Base-by-base conservation (phyloP, 148 eudicot species). In the Hydrangea macrophylla region DNA sequence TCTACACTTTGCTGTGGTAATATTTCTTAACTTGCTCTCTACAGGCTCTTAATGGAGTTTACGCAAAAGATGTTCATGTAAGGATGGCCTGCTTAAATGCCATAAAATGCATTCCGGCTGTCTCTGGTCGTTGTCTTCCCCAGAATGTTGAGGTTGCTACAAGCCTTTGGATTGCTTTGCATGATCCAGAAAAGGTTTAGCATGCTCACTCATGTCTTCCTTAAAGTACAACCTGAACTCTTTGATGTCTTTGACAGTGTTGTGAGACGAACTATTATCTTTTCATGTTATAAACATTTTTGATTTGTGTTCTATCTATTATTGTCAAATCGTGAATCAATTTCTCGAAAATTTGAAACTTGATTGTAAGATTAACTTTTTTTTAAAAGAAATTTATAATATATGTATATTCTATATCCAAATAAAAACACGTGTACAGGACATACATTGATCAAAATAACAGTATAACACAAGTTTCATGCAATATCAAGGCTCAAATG, bases 11-110 rank as follows among this genome's bases (percentile, higher is more conserved):
- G 20, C 2, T 62, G 42, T 55, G 36, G 17, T 64, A 8, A 37
- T 55, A 35, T 53, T 40, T 75, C 13, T 59, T 65, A n/a, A 33
- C 1, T 30, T 65, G 48, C 35, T 37, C 30, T 76, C 59, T 32
- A 24, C 83, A 94, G 99, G 99, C 97, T 65, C 84, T 94, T 55
- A 76, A 53, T 84, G 99, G 99, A 35, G 77, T 94, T 71, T 94
- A 90, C 91, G 91, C 97, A 23, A 94, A 91, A 83, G 97, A 85
- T 70, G 75, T 83, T 74, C 96, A 88, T 84, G 99, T 91, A 23
- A 83, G 99, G 74, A 75, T 91, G 87, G 96, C 97, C 55, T 94
- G 99, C 84, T 82, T 94, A 75, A 91, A 85, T 79, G 97, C 99
- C 71, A 86, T 89, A 50, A 94, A 89, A 76, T 94, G 97, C 80